Evolutionary conservation across 805 yeast species (phyloP), one percentile per base, ranked within the genome.

Genomic region (Hemisphaericaspora nanyangensis): DNA sequence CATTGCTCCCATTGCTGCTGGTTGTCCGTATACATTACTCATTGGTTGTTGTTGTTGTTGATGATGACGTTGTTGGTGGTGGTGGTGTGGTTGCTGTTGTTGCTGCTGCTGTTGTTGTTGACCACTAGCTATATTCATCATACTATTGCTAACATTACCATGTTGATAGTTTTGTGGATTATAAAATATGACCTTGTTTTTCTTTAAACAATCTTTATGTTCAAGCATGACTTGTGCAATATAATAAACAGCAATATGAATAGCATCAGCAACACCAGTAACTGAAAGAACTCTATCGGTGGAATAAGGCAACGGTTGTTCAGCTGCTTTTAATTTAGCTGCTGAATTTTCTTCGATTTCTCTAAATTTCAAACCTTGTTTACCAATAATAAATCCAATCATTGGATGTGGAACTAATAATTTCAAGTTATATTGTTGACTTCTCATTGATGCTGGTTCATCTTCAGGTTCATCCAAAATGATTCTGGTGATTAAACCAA

Each of bases 291-390:
- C 68, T 42, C 95, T 71, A 56, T 88, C 96, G 12, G 89, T 85
- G 0, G 91, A 82, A 44, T 74, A 76, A 1, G 93, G 85, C 47
- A 88, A 63, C 12, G 81, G 76, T 33, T 77, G 76, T 30, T 82
- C 87, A 17, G 82, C 85, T 2, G 95, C 93, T 48, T 72, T 76
- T 40, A 88, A 68, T 41, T 76, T 72, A 2, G 95, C 90, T 3
- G 91, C 89, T 12, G 93, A 84, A 45, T 74, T 73, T 39, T 82
- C 89, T 59, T 87, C 95, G 46, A 87, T 85, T 57, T 86, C 91
- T 48, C 86, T 71, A 54, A 88, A 80, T 49, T 79, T 76, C 17
- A 76, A 65, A 16, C 95, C 95, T 36, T 72, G 79, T 50, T 81
- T 81, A 8, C 96, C 95, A 45, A 86, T 86, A 31, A 88, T 74